Conservation (phyloP, 129 eudicot genomes). For the Saussurea involucrata region DNA sequence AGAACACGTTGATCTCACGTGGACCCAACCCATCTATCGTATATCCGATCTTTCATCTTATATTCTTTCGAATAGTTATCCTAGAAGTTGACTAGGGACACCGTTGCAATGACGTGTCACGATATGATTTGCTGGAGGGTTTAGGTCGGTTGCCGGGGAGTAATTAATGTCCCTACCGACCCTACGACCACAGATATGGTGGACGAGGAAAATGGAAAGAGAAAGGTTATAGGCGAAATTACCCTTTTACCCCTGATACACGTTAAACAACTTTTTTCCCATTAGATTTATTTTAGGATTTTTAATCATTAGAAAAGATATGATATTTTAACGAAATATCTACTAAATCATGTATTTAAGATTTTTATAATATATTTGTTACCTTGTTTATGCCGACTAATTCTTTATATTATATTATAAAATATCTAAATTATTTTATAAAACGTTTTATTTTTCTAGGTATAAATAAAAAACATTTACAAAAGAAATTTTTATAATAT, state of each 20-base stretch:
- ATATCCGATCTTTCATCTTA: too few relatives aligned
- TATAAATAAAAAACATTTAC: too few relatives aligned
- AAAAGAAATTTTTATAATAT: too few relatives aligned
- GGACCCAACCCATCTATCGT: too few relatives aligned
- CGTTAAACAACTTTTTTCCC: neutral
- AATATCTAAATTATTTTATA: too few relatives aligned
- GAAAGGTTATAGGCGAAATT: neutral
- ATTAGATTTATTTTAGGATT: neutral
- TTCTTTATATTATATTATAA: too few relatives aligned
- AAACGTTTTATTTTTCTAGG: too few relatives aligned
- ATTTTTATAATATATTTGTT: neutral
- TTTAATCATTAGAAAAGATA: neutral
- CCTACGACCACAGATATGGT: neutral
- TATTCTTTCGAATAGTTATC: conserved; percentile 17
- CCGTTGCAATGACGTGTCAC: conserved; percentile 15
- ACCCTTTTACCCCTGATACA: neutral
- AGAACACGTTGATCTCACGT: too few relatives aligned
- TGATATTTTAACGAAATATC: neutral
- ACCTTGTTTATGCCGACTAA: too few relatives aligned
- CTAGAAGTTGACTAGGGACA: neutral
- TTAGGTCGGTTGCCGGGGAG: neutral
- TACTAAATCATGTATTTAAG: neutral
- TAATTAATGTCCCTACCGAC: neutral
- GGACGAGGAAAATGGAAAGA: conserved; percentile 18
- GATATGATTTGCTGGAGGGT: neutral